Evolutionary conservation across 2,329 filamentous ascomycete species (phyloP).

Genomic region (Talaromyces marneffei): DNA sequence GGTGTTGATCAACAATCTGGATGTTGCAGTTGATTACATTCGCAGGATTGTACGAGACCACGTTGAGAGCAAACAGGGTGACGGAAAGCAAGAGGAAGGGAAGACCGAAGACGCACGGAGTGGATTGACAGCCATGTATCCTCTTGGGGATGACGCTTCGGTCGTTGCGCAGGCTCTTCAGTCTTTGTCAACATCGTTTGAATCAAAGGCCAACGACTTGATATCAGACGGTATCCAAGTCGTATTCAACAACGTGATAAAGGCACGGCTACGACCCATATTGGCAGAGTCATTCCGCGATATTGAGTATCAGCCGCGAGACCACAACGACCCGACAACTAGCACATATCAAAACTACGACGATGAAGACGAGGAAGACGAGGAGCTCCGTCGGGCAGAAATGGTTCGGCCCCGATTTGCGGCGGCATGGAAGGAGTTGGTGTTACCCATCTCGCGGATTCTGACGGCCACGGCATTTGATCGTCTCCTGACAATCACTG

Average conservation of each 20-base stretch:
- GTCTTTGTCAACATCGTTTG: constrained; percentile 65
- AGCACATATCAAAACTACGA: constrained; percentile 41
- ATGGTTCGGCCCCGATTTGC: constrained; percentile 75
- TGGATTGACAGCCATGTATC: constrained; percentile 62
- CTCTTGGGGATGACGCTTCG: constrained; percentile 68
- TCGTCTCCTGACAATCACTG: constrained; percentile 66
- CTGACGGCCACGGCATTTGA: constrained; percentile 73
- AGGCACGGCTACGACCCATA: constrained; percentile 75
- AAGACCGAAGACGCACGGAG: constrained; percentile 20
- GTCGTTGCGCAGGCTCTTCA: constrained; percentile 65
- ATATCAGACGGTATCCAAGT: constrained; percentile 78
- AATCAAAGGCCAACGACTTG: constrained; percentile 72
- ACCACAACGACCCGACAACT: constrained; percentile 39
- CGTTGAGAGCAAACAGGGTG: constrained; percentile 32
- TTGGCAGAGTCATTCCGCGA: constrained; percentile 87
- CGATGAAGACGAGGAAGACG: constrained; percentile 28
- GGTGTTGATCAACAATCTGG: constrained; percentile 90
- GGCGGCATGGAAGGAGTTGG: constrained; percentile 76
- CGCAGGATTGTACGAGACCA: constrained; percentile 72
- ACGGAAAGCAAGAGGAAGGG: constrained; percentile 20
- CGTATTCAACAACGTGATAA: constrained; percentile 80
- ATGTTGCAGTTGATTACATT: constrained; percentile 86
- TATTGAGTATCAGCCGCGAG: constrained; percentile 70
- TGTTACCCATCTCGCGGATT: constrained; percentile 76
- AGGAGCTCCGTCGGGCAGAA: constrained; percentile 47